Conservation (phyloP, 2,329 filamentous ascomycete genomes). For the Epichloe hybrida region DNA sequence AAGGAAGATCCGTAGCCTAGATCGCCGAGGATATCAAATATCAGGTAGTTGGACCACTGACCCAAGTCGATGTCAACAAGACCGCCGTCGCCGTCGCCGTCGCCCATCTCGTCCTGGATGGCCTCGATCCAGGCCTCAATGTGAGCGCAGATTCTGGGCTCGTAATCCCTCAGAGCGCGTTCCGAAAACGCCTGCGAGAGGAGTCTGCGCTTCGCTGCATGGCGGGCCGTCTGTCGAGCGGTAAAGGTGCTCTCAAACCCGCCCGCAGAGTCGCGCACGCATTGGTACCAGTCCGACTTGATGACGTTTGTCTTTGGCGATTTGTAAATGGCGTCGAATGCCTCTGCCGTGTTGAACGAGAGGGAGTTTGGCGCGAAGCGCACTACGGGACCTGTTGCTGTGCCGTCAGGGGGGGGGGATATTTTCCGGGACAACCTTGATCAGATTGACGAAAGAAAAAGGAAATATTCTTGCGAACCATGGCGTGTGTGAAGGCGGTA, state of each 20-base stretch:
- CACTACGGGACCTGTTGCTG: slow-evolving; percentile 8
- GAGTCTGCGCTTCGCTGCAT: slow-evolving; percentile 3
- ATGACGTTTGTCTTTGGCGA: slow-evolving; percentile 10
- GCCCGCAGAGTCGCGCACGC: slow-evolving; percentile 6
- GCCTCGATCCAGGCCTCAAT: slow-evolving; percentile 9
- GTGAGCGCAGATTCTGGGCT: slow-evolving; percentile 6
- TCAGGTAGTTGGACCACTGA: too few species aligned
- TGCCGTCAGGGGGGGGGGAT: neutral
- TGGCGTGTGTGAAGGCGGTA: slow-evolving; percentile 9
- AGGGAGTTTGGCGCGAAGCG: slow-evolving; percentile 10
- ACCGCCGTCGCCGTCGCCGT: neutral
- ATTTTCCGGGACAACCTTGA: too few species aligned
- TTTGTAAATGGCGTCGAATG: slow-evolving; percentile 10
- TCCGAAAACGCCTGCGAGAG: slow-evolving; percentile 1
- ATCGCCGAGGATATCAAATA: too few species aligned
- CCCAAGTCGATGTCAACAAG: too few species aligned
- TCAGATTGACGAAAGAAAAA: neutral
- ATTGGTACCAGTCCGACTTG: slow-evolving; percentile 12
- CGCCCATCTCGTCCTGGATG: slow-evolving; percentile 6
- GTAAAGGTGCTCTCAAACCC: slow-evolving; percentile 7
- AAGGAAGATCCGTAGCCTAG: too few species aligned
- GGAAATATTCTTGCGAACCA: slow-evolving; percentile 3
- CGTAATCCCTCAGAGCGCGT: neutral
- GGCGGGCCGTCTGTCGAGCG: slow-evolving; percentile 8
- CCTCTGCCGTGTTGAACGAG: slow-evolving; percentile 10